These are phyloP conservation scores for Cinchona pubescens DNA, from an alignment of 257 asterid genomes.

Conservation along the genomic window DNA sequence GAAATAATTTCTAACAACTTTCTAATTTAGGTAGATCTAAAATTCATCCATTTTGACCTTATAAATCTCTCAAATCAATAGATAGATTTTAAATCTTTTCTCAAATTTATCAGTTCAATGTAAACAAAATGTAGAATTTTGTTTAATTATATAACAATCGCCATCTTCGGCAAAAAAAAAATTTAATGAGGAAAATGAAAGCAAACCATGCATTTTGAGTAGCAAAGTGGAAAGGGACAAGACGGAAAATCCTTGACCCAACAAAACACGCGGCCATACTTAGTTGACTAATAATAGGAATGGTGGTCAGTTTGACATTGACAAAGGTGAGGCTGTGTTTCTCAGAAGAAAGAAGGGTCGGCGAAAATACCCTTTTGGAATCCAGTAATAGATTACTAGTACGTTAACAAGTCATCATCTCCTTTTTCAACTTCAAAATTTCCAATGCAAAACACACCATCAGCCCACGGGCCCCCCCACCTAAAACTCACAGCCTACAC, in stretches of 20 bases:
- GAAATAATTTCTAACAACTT: too few relatives aligned
- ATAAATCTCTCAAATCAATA: too few relatives aligned
- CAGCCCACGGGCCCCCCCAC: conserved; percentile 4
- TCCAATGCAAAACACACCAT: not conserved
- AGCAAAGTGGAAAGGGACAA: not conserved
- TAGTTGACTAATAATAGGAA: too few relatives aligned
- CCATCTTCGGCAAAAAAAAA: not conserved
- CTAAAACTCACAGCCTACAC: not conserved
- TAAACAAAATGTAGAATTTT: too few relatives aligned
- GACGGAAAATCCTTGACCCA: not conserved
- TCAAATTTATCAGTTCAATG: too few relatives aligned
- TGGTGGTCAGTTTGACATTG: not conserved
- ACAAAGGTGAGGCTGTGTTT: not conserved
- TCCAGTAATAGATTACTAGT: too few relatives aligned
- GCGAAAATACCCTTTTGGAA: not conserved
- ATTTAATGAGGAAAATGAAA: not conserved
- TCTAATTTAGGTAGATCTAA: too few relatives aligned
- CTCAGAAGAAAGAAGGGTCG: not conserved
- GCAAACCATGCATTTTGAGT: not conserved
- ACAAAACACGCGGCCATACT: not conserved
- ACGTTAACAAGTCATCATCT: not conserved
- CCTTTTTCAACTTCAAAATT: not conserved
- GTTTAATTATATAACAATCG: too few relatives aligned
- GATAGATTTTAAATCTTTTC: too few relatives aligned
- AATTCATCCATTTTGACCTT: too few relatives aligned